Conservation (phyloP, 139 green algal genomes). For the Chlamydomonas asymmetrica region DNA sequence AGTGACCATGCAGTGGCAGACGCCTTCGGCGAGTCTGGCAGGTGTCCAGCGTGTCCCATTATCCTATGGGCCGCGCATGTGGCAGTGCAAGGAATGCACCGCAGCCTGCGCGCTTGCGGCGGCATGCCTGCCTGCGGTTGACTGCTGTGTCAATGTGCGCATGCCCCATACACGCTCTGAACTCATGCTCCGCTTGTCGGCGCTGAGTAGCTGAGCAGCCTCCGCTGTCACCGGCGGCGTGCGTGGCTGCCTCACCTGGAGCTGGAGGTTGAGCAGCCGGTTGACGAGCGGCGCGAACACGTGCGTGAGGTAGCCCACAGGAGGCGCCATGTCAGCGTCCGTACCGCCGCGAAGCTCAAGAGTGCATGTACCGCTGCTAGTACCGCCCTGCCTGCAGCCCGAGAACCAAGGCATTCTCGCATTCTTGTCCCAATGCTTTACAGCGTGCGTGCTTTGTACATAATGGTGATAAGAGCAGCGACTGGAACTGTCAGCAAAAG, state of each 20-base stretch:
- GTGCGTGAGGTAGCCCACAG: conserved; percentile 69
- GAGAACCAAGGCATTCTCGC: too few relatives aligned
- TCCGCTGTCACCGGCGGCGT: too few relatives aligned
- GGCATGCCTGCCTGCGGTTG: not conserved
- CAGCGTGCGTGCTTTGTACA: too few relatives aligned
- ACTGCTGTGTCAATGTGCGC: not conserved
- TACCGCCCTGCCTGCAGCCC: conserved; percentile 11
- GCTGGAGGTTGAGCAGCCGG: conserved; percentile 39
- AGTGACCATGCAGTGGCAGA: too few relatives aligned
- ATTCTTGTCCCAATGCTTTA: too few relatives aligned
- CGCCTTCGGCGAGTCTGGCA: too few relatives aligned
- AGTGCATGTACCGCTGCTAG: not conserved
- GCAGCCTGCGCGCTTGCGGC: not conserved
- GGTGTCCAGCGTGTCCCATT: too few relatives aligned
- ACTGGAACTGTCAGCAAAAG: too few relatives aligned
- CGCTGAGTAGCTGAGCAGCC: too few relatives aligned
- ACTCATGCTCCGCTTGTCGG: not conserved
- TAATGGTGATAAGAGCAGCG: too few relatives aligned
- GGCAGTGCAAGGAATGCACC: not conserved
- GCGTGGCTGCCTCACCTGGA: too few relatives aligned
- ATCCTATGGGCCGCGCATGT: too few relatives aligned
- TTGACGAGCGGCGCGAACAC: conserved; percentile 72
- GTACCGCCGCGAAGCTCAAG: conserved; percentile 75
- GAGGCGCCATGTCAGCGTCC: conserved; percentile 76
- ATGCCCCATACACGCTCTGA: not conserved